Conservation (phyloP, 768 basidiomycete genomes). For the Austroboletus festivus region DNA sequence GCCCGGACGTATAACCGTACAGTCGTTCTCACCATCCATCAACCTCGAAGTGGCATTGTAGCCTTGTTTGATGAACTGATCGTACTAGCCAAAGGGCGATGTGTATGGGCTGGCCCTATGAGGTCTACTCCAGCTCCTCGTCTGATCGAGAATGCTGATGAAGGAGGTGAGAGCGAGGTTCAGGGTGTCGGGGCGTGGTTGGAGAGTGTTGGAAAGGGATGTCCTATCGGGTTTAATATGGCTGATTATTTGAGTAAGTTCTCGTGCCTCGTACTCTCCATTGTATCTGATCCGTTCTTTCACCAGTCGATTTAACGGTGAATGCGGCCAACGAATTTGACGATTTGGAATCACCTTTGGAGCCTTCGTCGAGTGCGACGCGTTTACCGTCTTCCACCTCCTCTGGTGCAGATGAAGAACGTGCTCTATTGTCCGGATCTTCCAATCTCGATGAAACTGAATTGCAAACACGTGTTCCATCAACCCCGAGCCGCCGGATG, state of each 20-base stretch:
- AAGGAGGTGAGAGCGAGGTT: slow-evolving; percentile 11
- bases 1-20: slow-evolving; percentile 90
- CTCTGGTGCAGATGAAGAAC: slow-evolving; percentile 65
- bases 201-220: slow-evolving; percentile 70
- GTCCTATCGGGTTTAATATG: slow-evolving; percentile 94
- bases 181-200: slow-evolving; percentile 59
- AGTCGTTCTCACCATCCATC: slow-evolving; percentile 96
- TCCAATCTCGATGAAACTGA: slow-evolving; percentile 48
- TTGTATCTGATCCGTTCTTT: slow-evolving; percentile 6
- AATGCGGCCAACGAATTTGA: slow-evolving; percentile 44
- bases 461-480: slow-evolving; percentile 38
- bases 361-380: slow-evolving; percentile 18
- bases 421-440: slow-evolving; percentile 45
- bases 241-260: slow-evolving; percentile 91
- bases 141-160: slow-evolving; percentile 6
- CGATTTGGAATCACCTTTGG: slow-evolving; percentile 34
- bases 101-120: slow-evolving; percentile 33
- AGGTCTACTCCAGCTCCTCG: slow-evolving; percentile 9
- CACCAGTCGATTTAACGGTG: slow-evolving; percentile 69
- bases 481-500: slow-evolving; percentile 33
- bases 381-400: slow-evolving; percentile 40
- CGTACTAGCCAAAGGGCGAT: slow-evolving; percentile 78
- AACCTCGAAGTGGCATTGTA: slow-evolving; percentile 96
- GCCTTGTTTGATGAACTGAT: slow-evolving; percentile 91
- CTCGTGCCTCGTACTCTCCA: neutral